phyloP scores from a whole-genome alignment of 2,329 filamentous ascomycete genomes.

The Penicillium paneum region DNA sequence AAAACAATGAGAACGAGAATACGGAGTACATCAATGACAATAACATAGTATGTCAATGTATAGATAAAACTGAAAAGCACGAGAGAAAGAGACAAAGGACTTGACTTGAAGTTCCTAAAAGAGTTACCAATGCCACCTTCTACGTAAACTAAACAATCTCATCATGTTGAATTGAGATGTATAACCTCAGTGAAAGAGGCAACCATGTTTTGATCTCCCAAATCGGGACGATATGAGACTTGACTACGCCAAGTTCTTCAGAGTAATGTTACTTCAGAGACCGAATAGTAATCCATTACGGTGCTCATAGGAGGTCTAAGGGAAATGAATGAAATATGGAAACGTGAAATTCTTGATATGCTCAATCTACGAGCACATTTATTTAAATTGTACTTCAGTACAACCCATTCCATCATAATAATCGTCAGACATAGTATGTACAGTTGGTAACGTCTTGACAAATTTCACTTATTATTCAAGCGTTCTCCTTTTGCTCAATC shows the following conservation, averaged over 20 bases:
- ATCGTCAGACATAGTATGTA: constrained; percentile 6
- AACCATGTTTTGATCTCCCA: neutral
- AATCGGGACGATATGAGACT: neutral
- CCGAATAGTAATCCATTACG: neutral
- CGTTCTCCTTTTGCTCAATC: constrained; percentile 19
- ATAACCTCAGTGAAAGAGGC: neutral
- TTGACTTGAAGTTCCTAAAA: neutral
- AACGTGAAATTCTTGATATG: neutral
- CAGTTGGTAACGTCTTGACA: neutral
- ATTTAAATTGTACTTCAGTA: neutral
- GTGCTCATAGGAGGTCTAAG: neutral
- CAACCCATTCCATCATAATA: neutral
- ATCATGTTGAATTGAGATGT: neutral
- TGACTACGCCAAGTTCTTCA: neutral
- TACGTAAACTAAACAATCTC: neutral
- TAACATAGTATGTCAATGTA: neutral
- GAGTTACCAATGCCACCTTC: neutral
- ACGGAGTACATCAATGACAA: neutral
- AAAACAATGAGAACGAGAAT: neutral
- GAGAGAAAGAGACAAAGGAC: neutral
- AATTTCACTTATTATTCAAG: constrained; percentile 2
- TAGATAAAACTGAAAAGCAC: neutral
- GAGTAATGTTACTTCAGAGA: neutral
- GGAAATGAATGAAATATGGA: neutral
- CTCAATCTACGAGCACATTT: neutral